Evolutionary conservation across 331 rosid genomes (phyloP).

Genomic region (Quercus lobata): DNA sequence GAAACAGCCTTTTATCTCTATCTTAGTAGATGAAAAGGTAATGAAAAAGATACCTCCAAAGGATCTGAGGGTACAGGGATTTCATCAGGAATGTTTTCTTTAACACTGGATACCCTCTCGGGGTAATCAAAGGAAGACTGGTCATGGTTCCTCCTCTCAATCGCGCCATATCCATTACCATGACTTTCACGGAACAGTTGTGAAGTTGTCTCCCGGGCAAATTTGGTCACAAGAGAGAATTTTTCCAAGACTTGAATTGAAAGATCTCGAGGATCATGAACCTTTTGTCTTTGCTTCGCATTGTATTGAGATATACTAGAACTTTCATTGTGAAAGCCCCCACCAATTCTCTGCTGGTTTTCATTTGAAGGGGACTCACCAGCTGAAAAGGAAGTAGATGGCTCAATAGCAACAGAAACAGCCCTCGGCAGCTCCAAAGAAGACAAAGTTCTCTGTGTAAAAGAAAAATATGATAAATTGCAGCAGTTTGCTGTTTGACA

Average conservation of each 20-base stretch:
- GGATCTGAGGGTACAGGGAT: slow-evolving; percentile 53
- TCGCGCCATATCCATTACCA: slow-evolving; percentile 55
- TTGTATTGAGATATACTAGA: slow-evolving; percentile 37
- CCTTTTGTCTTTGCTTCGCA: slow-evolving; percentile 63
- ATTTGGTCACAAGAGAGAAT: slow-evolving; percentile 89
- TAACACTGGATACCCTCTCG: slow-evolving; percentile 38
- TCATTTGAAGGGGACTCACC: slow-evolving; percentile 47
- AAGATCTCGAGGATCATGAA: slow-evolving; percentile 87
- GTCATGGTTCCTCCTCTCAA: slow-evolving; percentile 48
- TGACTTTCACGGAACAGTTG: slow-evolving; percentile 84
- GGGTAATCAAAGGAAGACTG: slow-evolving; percentile 43
- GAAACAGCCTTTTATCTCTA: neutral
- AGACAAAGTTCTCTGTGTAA: slow-evolving; percentile 80
- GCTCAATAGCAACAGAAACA: slow-evolving; percentile 58
- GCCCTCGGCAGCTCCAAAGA: slow-evolving; percentile 92
- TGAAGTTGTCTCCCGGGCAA: slow-evolving; percentile 97
- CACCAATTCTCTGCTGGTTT: slow-evolving; percentile 42
- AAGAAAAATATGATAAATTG: slow-evolving; percentile 27
- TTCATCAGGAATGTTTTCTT: slow-evolving; percentile 31
- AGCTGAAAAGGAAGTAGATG: slow-evolving; percentile 37
- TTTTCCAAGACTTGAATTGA: slow-evolving; percentile 94
- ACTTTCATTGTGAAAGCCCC: slow-evolving; percentile 40
- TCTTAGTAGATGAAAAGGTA: neutral
- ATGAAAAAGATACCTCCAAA: slow-evolving; percentile 54
- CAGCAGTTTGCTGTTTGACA: neutral